phyloP scores from a whole-genome alignment of 2,329 filamentous ascomycete species.

The Endocalyx cinctus region DNA sequence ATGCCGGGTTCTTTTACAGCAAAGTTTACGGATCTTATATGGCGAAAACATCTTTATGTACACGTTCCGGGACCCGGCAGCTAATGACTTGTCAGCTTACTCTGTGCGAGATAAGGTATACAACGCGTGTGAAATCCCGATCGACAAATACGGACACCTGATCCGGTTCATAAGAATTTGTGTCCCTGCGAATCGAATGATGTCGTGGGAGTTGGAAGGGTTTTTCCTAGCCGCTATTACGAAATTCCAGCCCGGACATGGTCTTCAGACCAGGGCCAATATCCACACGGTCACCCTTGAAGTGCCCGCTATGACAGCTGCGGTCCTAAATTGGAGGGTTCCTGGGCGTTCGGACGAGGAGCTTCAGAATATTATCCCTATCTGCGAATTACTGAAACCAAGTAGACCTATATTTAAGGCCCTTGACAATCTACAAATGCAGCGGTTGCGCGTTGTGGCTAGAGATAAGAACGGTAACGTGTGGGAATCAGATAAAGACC shows the following conservation, averaged over 20 bases:
- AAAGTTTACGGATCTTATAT: constrained; percentile 40
- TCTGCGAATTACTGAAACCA: constrained; percentile 31
- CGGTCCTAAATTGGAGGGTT: no score
- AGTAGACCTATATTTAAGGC: constrained; percentile 24
- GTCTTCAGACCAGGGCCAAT: constrained; percentile 15
- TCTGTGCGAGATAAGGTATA: constrained; percentile 23
- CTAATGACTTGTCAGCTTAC: constrained; percentile 6
- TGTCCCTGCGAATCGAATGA: constrained; percentile 37
- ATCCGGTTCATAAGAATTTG: constrained; percentile 39
- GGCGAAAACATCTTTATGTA: constrained; percentile 45
- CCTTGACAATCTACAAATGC: constrained; percentile 29
- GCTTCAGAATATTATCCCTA: no score
- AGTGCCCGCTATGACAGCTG: constrained; percentile 32
- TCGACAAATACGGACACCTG: constrained; percentile 32
- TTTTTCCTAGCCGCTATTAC: constrained; percentile 32
- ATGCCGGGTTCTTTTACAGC: constrained; percentile 28
- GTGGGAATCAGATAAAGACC: constrained; percentile 17
- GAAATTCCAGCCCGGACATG: constrained; percentile 26
- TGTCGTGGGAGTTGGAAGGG: constrained; percentile 12
- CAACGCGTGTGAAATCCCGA: constrained; percentile 20
- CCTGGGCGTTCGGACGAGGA: no score
- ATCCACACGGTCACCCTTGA: constrained; percentile 40
- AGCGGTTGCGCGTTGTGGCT: constrained; percentile 32
- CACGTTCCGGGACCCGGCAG: constrained; percentile 34
- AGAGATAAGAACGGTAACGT: constrained; percentile 12